A percentile compares a stretch with the other conserved stretches of the same genome.
phyloP scores from a whole-genome alignment of 1,284 basidiomycete species.

The Boletellus dicymbophilus region DNA sequence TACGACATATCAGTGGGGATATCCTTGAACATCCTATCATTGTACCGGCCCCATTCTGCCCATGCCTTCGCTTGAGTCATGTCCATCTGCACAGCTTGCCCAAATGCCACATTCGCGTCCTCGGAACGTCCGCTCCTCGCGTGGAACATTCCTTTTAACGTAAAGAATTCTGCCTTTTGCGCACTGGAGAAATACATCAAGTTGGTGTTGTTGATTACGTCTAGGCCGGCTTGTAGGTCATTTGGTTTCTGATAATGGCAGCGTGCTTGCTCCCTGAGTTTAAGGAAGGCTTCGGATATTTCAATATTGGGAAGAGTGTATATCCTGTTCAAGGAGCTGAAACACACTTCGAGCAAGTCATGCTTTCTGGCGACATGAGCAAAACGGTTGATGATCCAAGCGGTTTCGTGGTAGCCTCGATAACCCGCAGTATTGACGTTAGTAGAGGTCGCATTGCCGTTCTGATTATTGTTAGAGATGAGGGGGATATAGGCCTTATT shows the following conservation, averaged over 20 bases:
- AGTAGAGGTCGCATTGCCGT: conserved; percentile 47
- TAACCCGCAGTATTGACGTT: conserved; percentile 90
- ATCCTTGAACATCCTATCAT: conserved; percentile 93
- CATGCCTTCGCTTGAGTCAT: conserved; percentile 96
- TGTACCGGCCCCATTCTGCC: conserved; percentile 98
- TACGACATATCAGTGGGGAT: conserved; percentile 69
- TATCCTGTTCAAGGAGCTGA: conserved; percentile 94
- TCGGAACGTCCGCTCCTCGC: conserved; percentile 86
- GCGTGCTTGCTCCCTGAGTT: conserved; percentile 98
- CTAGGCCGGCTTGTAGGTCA: conserved; percentile 92
- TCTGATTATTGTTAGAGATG: conserved; percentile 58
- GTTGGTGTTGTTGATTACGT: conserved; percentile 99
- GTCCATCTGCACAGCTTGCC: conserved; percentile 95
- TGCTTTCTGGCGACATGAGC: conserved; percentile 99
- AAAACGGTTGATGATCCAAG: conserved; percentile 99
- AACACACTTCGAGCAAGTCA: conserved; percentile 95
- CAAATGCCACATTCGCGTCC: conserved; percentile 93
- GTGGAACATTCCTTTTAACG: conserved; percentile 99
- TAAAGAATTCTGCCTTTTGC: conserved; percentile 99
- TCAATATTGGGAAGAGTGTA: conserved; percentile 99
- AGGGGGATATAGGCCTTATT: conserved; percentile 97
- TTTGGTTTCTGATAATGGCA: conserved; percentile 97
- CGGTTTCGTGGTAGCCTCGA: conserved; percentile 99
- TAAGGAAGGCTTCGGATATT: conserved; percentile 99
- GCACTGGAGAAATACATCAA: conserved; percentile 95